These are phyloP conservation scores for Bondarzewia mesenterica DNA, from an alignment of 1,284 basidiomycete genomes.

Conservation along the genomic window DNA sequence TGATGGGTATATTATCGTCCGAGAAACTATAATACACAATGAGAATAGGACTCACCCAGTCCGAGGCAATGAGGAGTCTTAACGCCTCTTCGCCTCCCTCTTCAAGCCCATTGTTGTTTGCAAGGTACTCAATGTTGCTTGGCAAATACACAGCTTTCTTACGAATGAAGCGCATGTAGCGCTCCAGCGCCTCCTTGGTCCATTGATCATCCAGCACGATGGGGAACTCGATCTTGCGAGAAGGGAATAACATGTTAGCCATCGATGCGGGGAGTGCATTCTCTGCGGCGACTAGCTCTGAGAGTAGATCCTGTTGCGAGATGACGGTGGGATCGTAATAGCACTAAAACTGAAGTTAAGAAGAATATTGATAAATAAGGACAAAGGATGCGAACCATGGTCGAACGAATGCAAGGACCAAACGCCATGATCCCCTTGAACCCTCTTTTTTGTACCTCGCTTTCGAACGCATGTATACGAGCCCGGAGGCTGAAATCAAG, in stretches of 20 bases:
- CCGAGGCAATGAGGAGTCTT: conserved; percentile 33
- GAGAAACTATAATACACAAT: not conserved
- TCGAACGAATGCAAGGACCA: conserved; percentile 50
- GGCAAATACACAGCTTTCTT: conserved; percentile 60
- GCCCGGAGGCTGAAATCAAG: conserved; percentile 45
- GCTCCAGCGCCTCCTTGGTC: conserved; percentile 44
- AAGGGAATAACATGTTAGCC: conserved; percentile 36
- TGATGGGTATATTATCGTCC: too few relatives aligned
- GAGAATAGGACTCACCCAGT: conserved; percentile 33
- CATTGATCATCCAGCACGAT: conserved; percentile 57
- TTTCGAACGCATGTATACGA: conserved; percentile 49
- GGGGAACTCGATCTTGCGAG: conserved; percentile 50
- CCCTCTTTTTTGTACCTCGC: conserved; percentile 24
- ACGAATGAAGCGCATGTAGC: conserved; percentile 48
- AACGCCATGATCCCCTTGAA: conserved; percentile 34
- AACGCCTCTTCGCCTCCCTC: conserved; percentile 35
- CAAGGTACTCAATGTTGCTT: conserved; percentile 61
- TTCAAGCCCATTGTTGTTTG: conserved; percentile 51
- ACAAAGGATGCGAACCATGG: conserved; percentile 31
- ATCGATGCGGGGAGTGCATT: conserved; percentile 30
- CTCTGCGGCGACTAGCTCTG: conserved; percentile 30
- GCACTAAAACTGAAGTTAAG: conserved; percentile 28
- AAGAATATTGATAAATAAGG: not conserved
- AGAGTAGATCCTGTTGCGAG: conserved; percentile 32
- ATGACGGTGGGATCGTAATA: conserved; percentile 39